Evolutionary conservation across 129 eudicot genomes (phyloP).

Genomic region (Flaveria brownii): DNA sequence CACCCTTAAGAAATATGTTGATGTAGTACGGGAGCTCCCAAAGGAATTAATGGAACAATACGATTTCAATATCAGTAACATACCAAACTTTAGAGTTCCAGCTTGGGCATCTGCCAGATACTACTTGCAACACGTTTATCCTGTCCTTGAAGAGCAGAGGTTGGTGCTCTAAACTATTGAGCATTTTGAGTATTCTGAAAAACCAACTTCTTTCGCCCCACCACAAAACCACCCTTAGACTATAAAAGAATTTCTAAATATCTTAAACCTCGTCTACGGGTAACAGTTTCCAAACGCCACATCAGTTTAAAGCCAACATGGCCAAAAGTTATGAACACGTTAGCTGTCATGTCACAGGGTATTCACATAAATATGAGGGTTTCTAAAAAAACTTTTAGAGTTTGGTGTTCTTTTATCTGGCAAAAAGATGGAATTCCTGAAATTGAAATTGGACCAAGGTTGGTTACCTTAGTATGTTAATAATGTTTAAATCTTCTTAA

Average conservation of each 20-base stretch:
- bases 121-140: conserved; percentile 72
- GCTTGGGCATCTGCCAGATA: conserved; percentile 84
- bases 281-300: neutral
- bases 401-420: neutral
- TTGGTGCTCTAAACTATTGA: conserved; percentile 30
- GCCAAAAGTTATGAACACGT: neutral
- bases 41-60: conserved; percentile 57
- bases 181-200: neutral
- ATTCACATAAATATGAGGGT: neutral
- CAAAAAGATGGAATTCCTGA: neutral
- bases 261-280: neutral
- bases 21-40: conserved; percentile 65
- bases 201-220: neutral
- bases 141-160: conserved; percentile 63
- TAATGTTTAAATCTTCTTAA: conserved; percentile 14
- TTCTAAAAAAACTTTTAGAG: neutral
- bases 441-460: neutral
- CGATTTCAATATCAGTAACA: conserved; percentile 61
- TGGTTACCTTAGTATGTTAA: neutral
- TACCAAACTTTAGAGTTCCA: conserved; percentile 56
- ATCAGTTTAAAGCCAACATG: neutral
- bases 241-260: neutral
- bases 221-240: neutral
- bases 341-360: neutral
- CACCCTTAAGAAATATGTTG: conserved; percentile 53